Evolutionary conservation across 305 asterid species (phyloP).

Genomic region (Solanum hybrid): DNA sequence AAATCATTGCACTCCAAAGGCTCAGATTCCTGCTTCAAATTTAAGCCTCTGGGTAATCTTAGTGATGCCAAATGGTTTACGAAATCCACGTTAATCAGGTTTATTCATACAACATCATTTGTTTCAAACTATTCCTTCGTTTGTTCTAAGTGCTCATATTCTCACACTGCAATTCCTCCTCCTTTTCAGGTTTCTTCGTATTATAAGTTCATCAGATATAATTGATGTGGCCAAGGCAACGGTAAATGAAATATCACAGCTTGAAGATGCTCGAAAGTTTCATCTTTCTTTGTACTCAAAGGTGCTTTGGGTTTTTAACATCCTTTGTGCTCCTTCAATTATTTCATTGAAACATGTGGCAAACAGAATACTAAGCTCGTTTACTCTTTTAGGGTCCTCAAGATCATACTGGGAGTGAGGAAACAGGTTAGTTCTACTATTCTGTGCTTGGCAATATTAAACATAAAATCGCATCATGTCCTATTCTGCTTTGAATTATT

Average conservation of each 20-base stretch:
- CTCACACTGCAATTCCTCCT: constrained; percentile 12
- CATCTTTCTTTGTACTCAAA: constrained; percentile 61
- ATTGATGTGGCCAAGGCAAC: constrained; percentile 33
- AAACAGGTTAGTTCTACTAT: background rate
- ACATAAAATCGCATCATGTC: background rate
- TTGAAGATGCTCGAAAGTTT: constrained; percentile 70
- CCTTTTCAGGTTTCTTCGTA: constrained; percentile 50
- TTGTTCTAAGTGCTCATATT: background rate
- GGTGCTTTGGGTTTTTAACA: constrained; percentile 31
- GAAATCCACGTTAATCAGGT: constrained; percentile 73
- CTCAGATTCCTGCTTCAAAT: constrained; percentile 41
- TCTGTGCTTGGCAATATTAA: background rate
- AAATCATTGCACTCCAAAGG: constrained; percentile 51
- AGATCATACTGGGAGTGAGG: background rate
- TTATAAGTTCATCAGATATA: constrained; percentile 55
- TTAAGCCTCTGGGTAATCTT: constrained; percentile 39
- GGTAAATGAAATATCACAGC: constrained; percentile 72
- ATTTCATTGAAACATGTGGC: background rate
- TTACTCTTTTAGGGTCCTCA: constrained; percentile 5
- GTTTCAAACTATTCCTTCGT: background rate
- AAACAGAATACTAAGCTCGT: background rate
- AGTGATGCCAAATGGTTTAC: constrained; percentile 59
- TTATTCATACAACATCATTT: constrained; percentile 9
- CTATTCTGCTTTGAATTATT: background rate
- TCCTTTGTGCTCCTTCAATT: constrained; percentile 1